Evolutionary conservation across 2,329 filamentous ascomycete species (phyloP), one percentile per base, ranked within the genome.

Genomic region (Sclerotinia trifoliorum): DNA sequence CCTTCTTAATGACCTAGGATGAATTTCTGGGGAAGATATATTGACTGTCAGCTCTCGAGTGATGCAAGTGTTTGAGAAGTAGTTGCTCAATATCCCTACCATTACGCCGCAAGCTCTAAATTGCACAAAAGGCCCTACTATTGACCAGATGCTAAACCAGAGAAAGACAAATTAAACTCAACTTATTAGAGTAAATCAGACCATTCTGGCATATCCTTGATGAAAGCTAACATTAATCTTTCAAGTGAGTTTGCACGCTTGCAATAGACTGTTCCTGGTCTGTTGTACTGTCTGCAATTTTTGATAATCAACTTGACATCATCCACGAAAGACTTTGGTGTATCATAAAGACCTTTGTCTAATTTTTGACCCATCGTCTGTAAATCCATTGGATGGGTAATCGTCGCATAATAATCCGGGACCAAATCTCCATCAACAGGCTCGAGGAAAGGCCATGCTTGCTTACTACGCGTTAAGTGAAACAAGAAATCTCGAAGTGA

Each of bases 271-370:
- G 60, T 26, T 17, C 11, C 10, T 26, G 29, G 32, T 13, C 26
- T 3, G 7, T 63, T 63, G n/a, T 51, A 63, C n/a, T 13, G 10
- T 26, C n/a, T 39, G 60, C 60, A 63, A n/a, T 63, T 63, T 19
- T 24, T 51, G 5, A 63, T 63, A 29, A 63, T 63, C 32, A 63
- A 51, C 17, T 63, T 42, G 60, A 63, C 60, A 63, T 63, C 60
- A 2, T 39, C 46, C 10, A 51, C 32, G 60, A 63, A 63, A 19
- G 32, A 46, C 24, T 63, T 51, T 3, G 60, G 60, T 39, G 60
- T 63, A 0, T 51, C n/a, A 17, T 63, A 63, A 11, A 63, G 46
- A 15, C 46, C 60, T 6, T 51, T 1, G 19, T 63, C 32, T 15
- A 63, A 35, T 8, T 63, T 63, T 26, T 51, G 13, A 19, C 35